Evolutionary conservation across 2,329 filamentous ascomycete genomes (phyloP).

Genomic region (Geosmithia morbida): DNA sequence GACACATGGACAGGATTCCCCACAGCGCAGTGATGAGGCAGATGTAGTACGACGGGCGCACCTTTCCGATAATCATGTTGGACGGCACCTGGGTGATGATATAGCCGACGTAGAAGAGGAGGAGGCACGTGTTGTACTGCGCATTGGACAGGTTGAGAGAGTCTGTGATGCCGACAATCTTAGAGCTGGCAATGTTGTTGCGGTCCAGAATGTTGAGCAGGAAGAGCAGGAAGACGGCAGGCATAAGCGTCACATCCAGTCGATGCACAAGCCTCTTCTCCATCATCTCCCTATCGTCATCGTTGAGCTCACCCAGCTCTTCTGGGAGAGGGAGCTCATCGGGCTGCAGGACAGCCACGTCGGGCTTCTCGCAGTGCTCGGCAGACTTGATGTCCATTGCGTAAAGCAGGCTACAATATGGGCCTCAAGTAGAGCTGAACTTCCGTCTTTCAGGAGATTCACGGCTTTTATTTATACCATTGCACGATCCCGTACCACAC

Average conservation of each 20-base stretch:
- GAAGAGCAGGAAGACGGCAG: conserved; percentile 10
- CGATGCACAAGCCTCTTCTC: conserved; percentile 9
- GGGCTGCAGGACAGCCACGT: not conserved
- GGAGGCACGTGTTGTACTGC: conserved; percentile 11
- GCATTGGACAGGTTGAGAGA: conserved; percentile 10
- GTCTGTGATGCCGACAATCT: not conserved
- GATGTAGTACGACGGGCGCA: conserved; percentile 20
- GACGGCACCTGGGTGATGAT: conserved; percentile 36
- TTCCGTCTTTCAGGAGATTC: not conserved
- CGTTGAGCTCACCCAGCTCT: not conserved
- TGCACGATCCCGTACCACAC: not conserved
- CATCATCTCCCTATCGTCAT: not conserved
- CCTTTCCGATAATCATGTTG: conserved; percentile 5
- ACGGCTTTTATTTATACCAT: not conserved
- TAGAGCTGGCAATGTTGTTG: conserved; percentile 9
- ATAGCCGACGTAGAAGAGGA: conserved; percentile 22
- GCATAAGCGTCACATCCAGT: conserved; percentile 11
- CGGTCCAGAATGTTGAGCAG: conserved; percentile 11
- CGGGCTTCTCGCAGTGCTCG: not conserved
- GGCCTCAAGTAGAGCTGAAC: too few relatives aligned
- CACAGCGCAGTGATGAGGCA: conserved; percentile 4
- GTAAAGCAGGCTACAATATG: too few relatives aligned
- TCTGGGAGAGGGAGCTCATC: not conserved
- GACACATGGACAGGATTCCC: conserved; percentile 5
- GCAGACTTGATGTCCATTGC: not conserved